Conservation (phyloP, 179 eudicot species). For the Nepenthes alata region DNA sequence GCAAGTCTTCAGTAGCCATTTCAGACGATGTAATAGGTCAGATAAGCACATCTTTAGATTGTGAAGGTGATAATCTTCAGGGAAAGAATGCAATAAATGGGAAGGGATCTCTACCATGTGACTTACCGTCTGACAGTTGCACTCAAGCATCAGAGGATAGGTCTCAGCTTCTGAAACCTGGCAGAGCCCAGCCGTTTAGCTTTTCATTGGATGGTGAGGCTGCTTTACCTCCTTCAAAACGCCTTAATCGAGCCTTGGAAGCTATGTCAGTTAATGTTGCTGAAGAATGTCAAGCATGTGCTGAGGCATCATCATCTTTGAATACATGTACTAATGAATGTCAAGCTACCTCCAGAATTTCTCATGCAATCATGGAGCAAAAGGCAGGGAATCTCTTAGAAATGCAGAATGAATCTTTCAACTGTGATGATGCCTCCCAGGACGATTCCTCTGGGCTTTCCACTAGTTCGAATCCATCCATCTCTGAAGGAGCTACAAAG, state of each 20-base stretch:
- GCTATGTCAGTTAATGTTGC: conserved; percentile 96
- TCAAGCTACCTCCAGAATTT: conserved; percentile 13
- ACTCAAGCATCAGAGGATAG: conserved; percentile 23
- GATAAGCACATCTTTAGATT: conserved; percentile 16
- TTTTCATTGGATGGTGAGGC: conserved; percentile 73
- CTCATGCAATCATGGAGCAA: conserved; percentile 13
- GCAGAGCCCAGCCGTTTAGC: conserved; percentile 27
- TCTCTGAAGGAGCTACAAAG: conserved; percentile 12
- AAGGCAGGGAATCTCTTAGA: conserved; percentile 15
- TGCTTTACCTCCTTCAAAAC: conserved; percentile 92
- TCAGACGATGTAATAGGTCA: conserved; percentile 13
- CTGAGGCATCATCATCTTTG: conserved; percentile 17
- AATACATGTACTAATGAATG: conserved; percentile 19
- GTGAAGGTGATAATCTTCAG: conserved; percentile 21
- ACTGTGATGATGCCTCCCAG: conserved; percentile 14
- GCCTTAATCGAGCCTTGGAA: conserved; percentile 90
- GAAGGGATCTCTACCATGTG: conserved; percentile 11
- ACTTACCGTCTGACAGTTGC: conserved; percentile 16
- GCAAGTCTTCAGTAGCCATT: conserved; percentile 20
- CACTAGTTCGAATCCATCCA: conserved; percentile 12
- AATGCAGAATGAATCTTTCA: conserved; percentile 10
- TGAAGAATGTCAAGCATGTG: conserved; percentile 36
- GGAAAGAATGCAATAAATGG: conserved; percentile 15
- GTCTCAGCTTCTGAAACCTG: conserved; percentile 26
- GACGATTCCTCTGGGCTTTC: conserved; percentile 12